phyloP scores from a whole-genome alignment of 208 protist genomes.

The Acanthamoeba castellanii region DNA sequence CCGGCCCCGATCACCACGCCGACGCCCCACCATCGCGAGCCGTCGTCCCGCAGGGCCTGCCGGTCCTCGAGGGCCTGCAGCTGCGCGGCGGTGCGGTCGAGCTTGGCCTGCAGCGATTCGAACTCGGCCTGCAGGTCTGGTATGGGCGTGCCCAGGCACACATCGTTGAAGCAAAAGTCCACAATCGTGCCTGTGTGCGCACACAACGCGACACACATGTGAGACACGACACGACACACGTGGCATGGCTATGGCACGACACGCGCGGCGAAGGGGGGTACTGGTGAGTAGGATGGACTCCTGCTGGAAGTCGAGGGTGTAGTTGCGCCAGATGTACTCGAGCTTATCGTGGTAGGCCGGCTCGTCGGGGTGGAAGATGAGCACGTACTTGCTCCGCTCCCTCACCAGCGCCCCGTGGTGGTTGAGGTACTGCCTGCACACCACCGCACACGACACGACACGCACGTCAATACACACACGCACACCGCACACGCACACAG shows the following conservation, averaged over 20 bases:
- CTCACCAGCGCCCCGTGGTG: background rate
- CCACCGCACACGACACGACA: background rate
- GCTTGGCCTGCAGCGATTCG: background rate
- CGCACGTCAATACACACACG: background rate
- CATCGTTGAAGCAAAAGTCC: constrained; percentile 13
- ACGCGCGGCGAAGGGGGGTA: background rate
- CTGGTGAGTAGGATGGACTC: constrained; percentile 9
- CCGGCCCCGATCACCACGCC: too few relatives aligned
- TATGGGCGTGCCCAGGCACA: background rate
- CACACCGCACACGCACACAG: background rate
- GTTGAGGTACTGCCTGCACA: background rate
- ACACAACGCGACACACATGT: background rate
- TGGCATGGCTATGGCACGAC: background rate
- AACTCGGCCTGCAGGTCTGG: background rate
- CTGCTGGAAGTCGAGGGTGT: background rate
- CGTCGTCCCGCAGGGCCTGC: background rate
- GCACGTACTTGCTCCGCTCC: constrained; percentile 20
- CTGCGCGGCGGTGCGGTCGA: background rate
- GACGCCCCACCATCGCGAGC: too few relatives aligned
- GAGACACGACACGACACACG: background rate
- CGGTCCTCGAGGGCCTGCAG: background rate
- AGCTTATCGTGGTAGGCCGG: background rate
- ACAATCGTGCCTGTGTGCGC: constrained; percentile 6
- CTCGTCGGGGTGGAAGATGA: constrained; percentile 8
- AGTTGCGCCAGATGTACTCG: background rate